Evolutionary conservation across 768 basidiomycete genomes (phyloP).

Genomic region (Favolaschia claudopus): DNA sequence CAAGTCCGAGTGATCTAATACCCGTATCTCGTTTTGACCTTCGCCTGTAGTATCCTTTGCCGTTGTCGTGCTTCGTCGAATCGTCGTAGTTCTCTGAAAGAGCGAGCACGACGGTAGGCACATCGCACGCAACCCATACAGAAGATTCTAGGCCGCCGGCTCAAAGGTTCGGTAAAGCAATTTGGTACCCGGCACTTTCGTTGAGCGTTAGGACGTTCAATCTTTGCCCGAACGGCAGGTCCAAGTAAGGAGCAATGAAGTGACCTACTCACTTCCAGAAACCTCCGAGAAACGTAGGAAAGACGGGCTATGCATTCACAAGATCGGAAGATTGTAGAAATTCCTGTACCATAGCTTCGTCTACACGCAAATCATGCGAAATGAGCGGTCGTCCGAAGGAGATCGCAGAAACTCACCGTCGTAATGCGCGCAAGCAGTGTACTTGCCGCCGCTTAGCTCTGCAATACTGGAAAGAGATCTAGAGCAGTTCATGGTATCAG

Average conservation of each 20-base stretch:
- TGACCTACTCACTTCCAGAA: background rate
- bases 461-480: background rate
- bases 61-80: background rate
- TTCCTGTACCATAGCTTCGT: background rate
- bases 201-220: background rate
- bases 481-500: background rate
- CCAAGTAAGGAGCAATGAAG: background rate
- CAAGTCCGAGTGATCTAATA: too few species aligned
- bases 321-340: background rate
- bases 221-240: background rate
- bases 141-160: background rate
- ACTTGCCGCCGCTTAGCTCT: background rate
- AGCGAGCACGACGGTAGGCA: background rate
- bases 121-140: conserved; percentile 1
- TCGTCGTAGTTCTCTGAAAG: background rate
- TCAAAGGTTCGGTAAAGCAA: background rate
- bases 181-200: background rate
- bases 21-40: background rate
- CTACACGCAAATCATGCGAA: background rate
- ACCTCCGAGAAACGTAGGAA: background rate
- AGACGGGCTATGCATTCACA: background rate
- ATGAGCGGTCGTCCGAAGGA: background rate
- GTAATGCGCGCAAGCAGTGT: background rate
- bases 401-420: background rate
- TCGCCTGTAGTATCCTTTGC: background rate